A percentile compares a stretch with the other conserved stretches of the same genome.
Evolutionary conservation across 768 basidiomycete genomes (phyloP).

Genomic region (Termitomyces sp.): DNA sequence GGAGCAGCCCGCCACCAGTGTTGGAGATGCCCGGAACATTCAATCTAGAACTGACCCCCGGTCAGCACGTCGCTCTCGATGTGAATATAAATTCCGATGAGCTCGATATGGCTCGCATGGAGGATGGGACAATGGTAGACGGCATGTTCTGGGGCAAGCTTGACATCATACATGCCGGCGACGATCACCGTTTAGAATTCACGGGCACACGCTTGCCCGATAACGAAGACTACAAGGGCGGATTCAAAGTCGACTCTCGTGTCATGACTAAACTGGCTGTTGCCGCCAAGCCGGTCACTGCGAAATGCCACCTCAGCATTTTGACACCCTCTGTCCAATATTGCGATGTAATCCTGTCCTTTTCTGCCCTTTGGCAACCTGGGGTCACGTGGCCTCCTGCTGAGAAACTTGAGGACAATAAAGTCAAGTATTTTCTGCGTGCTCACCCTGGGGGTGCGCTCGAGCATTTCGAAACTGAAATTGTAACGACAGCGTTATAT

Average conservation of each 20-base stretch:
- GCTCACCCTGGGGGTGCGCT: slow-evolving; percentile 83
- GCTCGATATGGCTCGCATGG: slow-evolving; percentile 88
- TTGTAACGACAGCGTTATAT: slow-evolving; percentile 75
- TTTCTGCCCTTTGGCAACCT: slow-evolving; percentile 72
- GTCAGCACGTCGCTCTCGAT: slow-evolving; percentile 76
- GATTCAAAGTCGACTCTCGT: slow-evolving; percentile 71
- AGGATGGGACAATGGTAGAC: slow-evolving; percentile 82
- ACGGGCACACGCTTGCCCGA: slow-evolving; percentile 68
- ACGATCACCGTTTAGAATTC: slow-evolving; percentile 79
- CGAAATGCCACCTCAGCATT: slow-evolving; percentile 73
- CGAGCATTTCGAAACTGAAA: slow-evolving; percentile 82
- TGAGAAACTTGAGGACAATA: slow-evolving; percentile 60
- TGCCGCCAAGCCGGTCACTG: slow-evolving; percentile 68
- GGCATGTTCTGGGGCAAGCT: slow-evolving; percentile 88
- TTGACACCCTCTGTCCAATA: slow-evolving; percentile 71
- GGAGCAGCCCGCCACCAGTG: slow-evolving; percentile 57
- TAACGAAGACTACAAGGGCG: slow-evolving; percentile 57
- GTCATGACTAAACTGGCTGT: slow-evolving; percentile 74
- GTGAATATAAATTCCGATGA: slow-evolving; percentile 77
- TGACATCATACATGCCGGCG: slow-evolving; percentile 72
- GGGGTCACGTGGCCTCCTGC: slow-evolving; percentile 76
- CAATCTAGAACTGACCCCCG: slow-evolving; percentile 74
- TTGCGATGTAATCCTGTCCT: slow-evolving; percentile 70
- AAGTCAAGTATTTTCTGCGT: slow-evolving; percentile 78
- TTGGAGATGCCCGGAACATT: slow-evolving; percentile 85